Evolutionary conservation across 2,329 filamentous ascomycete species (phyloP), one percentile per base, ranked within the genome.

Genomic region (Zymoseptoria pseudotritici): DNA sequence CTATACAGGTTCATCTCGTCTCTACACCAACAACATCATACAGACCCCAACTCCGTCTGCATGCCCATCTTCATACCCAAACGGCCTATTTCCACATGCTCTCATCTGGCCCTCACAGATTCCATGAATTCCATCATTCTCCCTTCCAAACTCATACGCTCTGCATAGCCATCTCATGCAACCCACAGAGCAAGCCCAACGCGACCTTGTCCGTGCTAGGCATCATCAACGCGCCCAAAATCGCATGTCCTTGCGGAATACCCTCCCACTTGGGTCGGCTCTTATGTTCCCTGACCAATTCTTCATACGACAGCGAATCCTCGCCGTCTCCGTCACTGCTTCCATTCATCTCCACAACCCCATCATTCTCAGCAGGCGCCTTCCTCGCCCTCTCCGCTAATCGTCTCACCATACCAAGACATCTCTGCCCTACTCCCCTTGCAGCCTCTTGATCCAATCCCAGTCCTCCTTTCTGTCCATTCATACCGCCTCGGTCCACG

Each of bases 151-250:
- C 11, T 50, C 46, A 52, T 19, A 52, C 50, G 22, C 50, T 52
- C 56, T 71, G 68, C 68, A 69, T 71, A 26, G 67, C 70, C 70
- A 73, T 69, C 53, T 73, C 71, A 58, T 71, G 69, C 59, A 74
- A 59, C 9, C 67, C 67, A 46, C 72, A 75, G n/a, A 77, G 63
- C 65, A 79, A 70, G 55, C 75, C 75, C 64, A 80, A 64, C 58
- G 75, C 76, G 56, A 72, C 71, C 53, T 74, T 73, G 63, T 80
- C 78, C 51, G 77, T 70, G 50, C 73, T 72, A 10, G 73, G 72
- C 59, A 75, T 75, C 64, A 78, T 71, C n/a, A 79, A 66, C 21
- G 78, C 78, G 19, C 78, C 77, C 2, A 80, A 72, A 50, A 80
- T 69, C 1, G 76, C 75, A 65, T 80, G 77, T 46, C 76, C 75